Evolutionary conservation across 1,284 basidiomycete species (phyloP).

Genomic region (Phellopilus nigrolimitatus): DNA sequence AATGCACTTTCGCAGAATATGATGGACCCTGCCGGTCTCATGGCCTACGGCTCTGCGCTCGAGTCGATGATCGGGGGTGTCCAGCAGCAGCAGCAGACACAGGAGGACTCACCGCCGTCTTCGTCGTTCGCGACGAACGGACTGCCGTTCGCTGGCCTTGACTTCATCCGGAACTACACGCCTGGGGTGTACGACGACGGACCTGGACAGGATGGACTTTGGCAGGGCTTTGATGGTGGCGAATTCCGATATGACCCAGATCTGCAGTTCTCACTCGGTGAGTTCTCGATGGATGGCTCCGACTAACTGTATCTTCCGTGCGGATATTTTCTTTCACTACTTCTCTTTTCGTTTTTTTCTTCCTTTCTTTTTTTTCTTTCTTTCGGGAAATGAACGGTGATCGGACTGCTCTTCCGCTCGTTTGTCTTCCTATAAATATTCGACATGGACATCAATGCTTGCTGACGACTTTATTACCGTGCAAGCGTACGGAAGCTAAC

Average conservation of each 20-base stretch:
- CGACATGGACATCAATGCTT: not conserved
- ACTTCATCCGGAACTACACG: constrained; percentile 72
- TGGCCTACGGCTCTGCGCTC: constrained; percentile 16
- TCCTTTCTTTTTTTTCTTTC: not conserved
- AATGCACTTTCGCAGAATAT: constrained; percentile 11
- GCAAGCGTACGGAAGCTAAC: not conserved
- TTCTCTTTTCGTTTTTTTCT: not conserved
- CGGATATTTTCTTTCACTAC: not conserved
- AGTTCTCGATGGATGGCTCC: constrained; percentile 22
- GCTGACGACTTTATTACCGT: no score
- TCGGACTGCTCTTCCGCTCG: not conserved
- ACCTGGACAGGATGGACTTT: constrained; percentile 59
- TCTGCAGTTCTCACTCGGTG: constrained; percentile 55
- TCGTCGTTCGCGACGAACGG: constrained; percentile 62
- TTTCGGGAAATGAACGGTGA: no score
- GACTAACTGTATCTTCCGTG: constrained; percentile 2
- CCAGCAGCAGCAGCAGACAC: constrained; percentile 5
- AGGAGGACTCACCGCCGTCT: constrained; percentile 40
- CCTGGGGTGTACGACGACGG: constrained; percentile 40
- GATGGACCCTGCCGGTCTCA: constrained; percentile 12
- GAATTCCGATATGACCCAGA: constrained; percentile 72
- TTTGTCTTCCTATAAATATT: no score
- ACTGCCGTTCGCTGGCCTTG: constrained; percentile 73
- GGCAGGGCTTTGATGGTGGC: constrained; percentile 68
- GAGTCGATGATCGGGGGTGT: constrained; percentile 13